phyloP scores from a whole-genome alignment of 805 yeast genomes.

The Teunomyces atbi region DNA sequence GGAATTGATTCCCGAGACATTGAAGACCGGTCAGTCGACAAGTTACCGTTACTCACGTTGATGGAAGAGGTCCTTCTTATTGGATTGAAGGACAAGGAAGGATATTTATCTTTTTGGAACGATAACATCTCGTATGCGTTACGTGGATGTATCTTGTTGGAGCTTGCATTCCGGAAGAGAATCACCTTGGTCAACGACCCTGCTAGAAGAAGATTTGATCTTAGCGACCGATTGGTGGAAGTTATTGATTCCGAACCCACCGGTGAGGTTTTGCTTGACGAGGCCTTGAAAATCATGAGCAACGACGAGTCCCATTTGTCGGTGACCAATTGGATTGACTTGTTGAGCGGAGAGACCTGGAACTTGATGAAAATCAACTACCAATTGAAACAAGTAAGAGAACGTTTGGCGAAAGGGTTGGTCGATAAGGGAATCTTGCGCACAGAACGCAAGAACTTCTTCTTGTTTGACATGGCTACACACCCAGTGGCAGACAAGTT shows the following conservation, averaged over 20 bases:
- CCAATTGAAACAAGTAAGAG: conserved; percentile 96
- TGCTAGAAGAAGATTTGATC: conserved; percentile 82
- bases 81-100: conserved; percentile 95
- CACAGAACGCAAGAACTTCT: conserved; percentile 92
- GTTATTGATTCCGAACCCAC: conserved; percentile 84
- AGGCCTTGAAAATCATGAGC: conserved; percentile 87
- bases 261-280: conserved; percentile 94
- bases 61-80: conserved; percentile 95
- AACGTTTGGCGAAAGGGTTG: conserved; percentile 90
- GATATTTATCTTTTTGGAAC: conserved; percentile 96
- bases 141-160: conserved; percentile 90
- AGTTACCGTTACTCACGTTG: conserved; percentile 74
- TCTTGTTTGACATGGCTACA: conserved; percentile 97
- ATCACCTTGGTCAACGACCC: conserved; percentile 90
- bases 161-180: conserved; percentile 86
- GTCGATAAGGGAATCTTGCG: conserved; percentile 96
- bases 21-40: conserved; percentile 34
- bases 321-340: conserved; percentile 89
- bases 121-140: conserved; percentile 95
- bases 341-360: conserved; percentile 96
- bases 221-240: conserved; percentile 83
- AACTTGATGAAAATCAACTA: conserved; percentile 89
- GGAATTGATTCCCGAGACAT: conserved; percentile 80
- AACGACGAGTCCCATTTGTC: conserved; percentile 73
- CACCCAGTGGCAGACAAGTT: conserved; percentile 89